Conservation (phyloP, 1,139 yeast species). For the Meyerozyma smithsonii region DNA sequence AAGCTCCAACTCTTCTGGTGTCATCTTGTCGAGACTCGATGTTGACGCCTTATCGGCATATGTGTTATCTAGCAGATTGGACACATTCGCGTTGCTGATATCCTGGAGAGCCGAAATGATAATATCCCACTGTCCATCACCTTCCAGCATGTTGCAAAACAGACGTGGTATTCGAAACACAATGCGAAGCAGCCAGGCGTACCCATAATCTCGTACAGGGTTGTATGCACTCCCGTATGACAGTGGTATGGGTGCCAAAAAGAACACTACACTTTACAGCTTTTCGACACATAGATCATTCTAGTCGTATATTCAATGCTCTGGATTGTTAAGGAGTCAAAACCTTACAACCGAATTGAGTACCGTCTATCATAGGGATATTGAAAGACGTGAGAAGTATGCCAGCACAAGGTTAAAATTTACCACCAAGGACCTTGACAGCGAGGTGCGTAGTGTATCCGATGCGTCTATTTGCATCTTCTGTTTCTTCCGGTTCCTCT, state of each 20-base stretch:
- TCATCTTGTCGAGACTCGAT: constrained; percentile 15
- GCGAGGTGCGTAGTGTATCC: constrained; percentile 60
- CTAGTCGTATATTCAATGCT: background rate
- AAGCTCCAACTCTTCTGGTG: constrained; percentile 34
- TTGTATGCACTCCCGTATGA: background rate
- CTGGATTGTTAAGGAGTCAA: no score
- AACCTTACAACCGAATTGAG: no score
- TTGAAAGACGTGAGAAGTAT: background rate
- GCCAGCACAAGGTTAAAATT: constrained; percentile 36
- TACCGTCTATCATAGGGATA: background rate
- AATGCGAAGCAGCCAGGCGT: background rate
- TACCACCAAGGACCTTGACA: constrained; percentile 60
- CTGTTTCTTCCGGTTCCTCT: constrained; percentile 22
- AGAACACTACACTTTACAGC: background rate
- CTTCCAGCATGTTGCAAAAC: constrained; percentile 18
- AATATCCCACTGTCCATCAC: constrained; percentile 64
- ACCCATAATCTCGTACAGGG: background rate
- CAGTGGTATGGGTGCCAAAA: no score
- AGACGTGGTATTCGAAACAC: background rate
- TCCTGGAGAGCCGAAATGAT: constrained; percentile 65
- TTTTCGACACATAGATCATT: constrained; percentile 1
- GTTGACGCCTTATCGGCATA: constrained; percentile 24
- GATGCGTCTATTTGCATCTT: constrained; percentile 55
- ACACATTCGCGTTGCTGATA: constrained; percentile 57
- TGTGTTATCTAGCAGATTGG: constrained; percentile 45